A percentile compares a stretch with the other conserved stretches of the same genome.
These are phyloP conservation scores for Hibiscus syriacus DNA, from an alignment of 345 rosid genomes.

Conservation along the genomic window DNA sequence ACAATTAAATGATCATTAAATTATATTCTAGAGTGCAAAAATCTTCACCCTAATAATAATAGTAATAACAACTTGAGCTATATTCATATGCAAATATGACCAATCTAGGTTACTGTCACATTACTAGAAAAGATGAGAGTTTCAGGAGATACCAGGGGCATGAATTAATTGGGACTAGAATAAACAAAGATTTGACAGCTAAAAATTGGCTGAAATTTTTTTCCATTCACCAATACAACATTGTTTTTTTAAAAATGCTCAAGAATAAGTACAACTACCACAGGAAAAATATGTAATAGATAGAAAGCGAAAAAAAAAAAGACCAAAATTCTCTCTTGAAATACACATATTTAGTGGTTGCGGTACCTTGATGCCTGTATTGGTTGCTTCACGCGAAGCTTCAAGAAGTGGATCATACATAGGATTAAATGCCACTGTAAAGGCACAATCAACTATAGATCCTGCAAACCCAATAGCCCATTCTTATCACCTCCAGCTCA, in stretches of 20 bases:
- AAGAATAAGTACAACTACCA: background rate
- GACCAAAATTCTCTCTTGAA: background rate
- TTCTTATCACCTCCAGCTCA: constrained; percentile 6
- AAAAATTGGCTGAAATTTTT: background rate
- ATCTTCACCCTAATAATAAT: background rate
- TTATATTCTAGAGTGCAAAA: background rate
- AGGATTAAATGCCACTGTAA: constrained; percentile 98
- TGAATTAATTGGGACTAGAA: background rate
- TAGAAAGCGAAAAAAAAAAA: background rate
- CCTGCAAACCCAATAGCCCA: constrained; percentile 47
- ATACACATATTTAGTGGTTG: constrained; percentile 31
- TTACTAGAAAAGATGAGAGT: background rate
- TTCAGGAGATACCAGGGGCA: background rate
- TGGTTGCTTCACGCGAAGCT: constrained; percentile 95
- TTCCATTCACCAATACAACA: background rate
- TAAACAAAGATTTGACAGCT: background rate
- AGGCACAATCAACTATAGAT: constrained; percentile 80
- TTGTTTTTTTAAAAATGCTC: background rate
- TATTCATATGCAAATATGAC: no score
- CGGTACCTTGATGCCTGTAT: constrained; percentile 89
- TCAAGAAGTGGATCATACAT: constrained; percentile 86
- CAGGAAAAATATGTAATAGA: background rate
- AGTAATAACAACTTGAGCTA: no score
- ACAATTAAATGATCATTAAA: constrained; percentile 13
- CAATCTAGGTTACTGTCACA: no score